Percentiles rank a stretch among this genome's conserved stretches.
phyloP scores from a whole-genome alignment of 192 early-diverging fungal species.

The Chytriomyces sp. region DNA sequence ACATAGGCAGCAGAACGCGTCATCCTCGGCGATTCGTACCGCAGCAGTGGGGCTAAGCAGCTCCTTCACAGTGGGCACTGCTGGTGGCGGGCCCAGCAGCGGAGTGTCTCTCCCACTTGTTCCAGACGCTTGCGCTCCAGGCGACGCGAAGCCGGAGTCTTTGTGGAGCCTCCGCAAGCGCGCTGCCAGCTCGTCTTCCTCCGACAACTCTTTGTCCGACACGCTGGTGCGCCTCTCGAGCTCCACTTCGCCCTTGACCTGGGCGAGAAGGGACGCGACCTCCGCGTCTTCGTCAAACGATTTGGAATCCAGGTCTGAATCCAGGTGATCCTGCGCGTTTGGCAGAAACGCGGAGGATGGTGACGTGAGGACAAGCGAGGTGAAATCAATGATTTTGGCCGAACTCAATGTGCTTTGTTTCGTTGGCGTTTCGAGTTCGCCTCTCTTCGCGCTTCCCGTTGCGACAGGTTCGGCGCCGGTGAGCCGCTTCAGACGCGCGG shows the following conservation, averaged over 20 bases:
- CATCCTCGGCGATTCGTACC: not conserved
- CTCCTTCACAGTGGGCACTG: not conserved
- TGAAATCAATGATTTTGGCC: slow-evolving; percentile 39
- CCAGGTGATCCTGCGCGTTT: not conserved
- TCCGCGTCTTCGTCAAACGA: slow-evolving; percentile 15
- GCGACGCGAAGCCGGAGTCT: not conserved
- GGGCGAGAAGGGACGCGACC: slow-evolving; percentile 20
- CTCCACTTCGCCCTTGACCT: slow-evolving; percentile 28
- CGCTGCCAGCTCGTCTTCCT: not conserved
- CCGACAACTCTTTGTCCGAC: slow-evolving; percentile 1
- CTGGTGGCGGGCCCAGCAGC: not conserved
- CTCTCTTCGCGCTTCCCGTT: not conserved
- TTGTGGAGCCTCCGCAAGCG: slow-evolving; percentile 21
- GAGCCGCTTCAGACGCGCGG: not conserved
- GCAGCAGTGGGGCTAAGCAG: not conserved
- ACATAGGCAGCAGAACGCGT: slow-evolving; percentile 54
- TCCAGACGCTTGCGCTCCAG: not conserved
- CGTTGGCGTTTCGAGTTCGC: not conserved
- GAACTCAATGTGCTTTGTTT: not conserved
- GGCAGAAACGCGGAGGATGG: slow-evolving; percentile 15
- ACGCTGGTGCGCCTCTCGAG: slow-evolving; percentile 23
- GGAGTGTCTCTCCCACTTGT: not conserved
- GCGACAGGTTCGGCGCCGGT: not conserved
- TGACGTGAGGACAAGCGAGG: slow-evolving; percentile 40
- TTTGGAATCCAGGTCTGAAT: not conserved